Base-by-base conservation (phyloP, 768 basidiomycete genomes). In the Rhizopogon roseolus region DNA sequence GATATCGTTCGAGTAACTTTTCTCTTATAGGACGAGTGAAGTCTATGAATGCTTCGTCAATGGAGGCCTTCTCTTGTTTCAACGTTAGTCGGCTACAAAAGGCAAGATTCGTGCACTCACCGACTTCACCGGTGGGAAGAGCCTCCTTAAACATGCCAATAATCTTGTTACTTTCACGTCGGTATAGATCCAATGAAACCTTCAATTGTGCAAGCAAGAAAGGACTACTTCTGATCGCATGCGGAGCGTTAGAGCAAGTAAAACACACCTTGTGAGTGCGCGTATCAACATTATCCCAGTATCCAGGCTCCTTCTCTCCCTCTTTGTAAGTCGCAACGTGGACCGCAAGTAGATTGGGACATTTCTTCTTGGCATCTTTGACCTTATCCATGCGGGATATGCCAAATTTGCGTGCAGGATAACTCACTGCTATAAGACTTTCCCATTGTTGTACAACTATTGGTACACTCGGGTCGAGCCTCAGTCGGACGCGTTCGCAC, bases 41-140 rank as follows among this genome's bases (percentile, higher is more conserved):
- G 67, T 98, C 96, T 53, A 98, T 83, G 68, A 95, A 99, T 0
- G 92, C 93, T 64, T 99, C 97, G 63, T 98, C 97, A 36, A 98
- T 97, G 0, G 93, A 96, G 22, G 97, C 97, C 66, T 95, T 97
- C 71, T 99, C 96, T 94, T 66, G 45, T 29, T 41, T 38, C 25
- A 5, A 38, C 7, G 27, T 9, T 38, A 40, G 51, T 49, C 36
- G 54, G 41, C 36, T 25, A 57, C 53, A 6, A 10, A 3, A 43
- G 29, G 34, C 19, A 44, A 25, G 40, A 17, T 29, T 45, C 4
- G 9, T 38, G 17, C 29, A 25, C 76, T 61, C 58, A 93, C 93
- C 93, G 51, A 96, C 78, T 74, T 96, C 92, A 19, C 86, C 90
- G 5, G 72, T 79, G 1, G 90, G 86, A 37, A 93, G 73, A 54